Evolutionary conservation across 805 yeast genomes (phyloP), one percentile per base, ranked within the genome.

Genomic region (Saccharomycopsis oosterbeekiorum): DNA sequence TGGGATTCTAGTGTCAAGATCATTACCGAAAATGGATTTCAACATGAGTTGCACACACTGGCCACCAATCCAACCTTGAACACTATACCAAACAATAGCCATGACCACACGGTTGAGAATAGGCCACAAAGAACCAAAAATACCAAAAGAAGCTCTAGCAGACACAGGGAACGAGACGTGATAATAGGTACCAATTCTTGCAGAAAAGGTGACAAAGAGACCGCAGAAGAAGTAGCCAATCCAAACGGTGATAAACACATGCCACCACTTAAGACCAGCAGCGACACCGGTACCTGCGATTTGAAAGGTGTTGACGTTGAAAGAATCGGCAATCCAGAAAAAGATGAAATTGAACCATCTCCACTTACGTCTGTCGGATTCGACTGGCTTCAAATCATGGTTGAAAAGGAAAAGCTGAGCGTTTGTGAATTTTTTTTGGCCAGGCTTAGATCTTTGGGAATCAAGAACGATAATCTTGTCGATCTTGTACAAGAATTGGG

Each of bases 221-320:
- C 88, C 94, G 64, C 88, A 83, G 56, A 88, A 72, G 19, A 78
- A 69, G 71, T 90, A 90, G 6, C 97, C 97, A 17, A 90, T 65
- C 94, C 96, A 89, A 29, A 90, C 94, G 1, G 94, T 82, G 43
- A 90, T 74, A 96, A 96, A 90, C 12, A 88, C 84, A 70, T 85
- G 91, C 96, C 96, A 90, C 96, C 96, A 89, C 17, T 85, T 81
- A 73, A 90, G 75, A 11, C 94, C 94, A 24, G 84, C 82, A 59
- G 78, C 76, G 61, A 87, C 85, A 68, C 96, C 96, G 0, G 96
- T 87, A 9, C 93, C 84, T 1, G 96, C 96, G 67, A 90, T 89
- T 76, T 88, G 91, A 90, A 93, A 89, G 5, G 97, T 89, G 71
- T 88, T 89, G 70, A 90, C 84, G 73, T 90, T 90, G 75, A 90